These are phyloP conservation scores for Podila horticola DNA, from an alignment of 192 early-diverging fungal genomes.

Conservation along the genomic window DNA sequence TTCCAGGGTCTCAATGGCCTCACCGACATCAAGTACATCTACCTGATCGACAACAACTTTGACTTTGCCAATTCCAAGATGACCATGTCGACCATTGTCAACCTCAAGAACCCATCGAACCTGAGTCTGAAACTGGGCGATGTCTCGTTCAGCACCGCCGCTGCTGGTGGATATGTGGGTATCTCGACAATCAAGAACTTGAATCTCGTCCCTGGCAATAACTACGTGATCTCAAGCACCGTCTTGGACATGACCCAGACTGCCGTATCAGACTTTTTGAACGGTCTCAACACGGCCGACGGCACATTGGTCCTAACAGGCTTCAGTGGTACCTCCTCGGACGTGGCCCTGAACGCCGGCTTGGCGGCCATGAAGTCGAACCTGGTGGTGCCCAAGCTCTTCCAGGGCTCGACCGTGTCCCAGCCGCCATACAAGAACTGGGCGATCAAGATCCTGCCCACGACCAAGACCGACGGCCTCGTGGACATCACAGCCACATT, in stretches of 20 bases:
- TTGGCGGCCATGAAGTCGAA: constrained; percentile 7
- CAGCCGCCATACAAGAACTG: constrained; percentile 37
- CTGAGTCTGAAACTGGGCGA: constrained; percentile 30
- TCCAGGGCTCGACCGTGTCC: constrained; percentile 20
- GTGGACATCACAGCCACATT: constrained; percentile 31
- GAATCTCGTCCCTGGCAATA: constrained; percentile 24
- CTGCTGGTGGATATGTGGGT: constrained; percentile 9
- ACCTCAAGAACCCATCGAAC: constrained; percentile 26
- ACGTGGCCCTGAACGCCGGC: constrained; percentile 35
- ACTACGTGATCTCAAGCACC: constrained; percentile 26
- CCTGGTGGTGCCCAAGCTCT: constrained; percentile 12
- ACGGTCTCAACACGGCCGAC: not conserved
- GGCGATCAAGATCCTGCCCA: constrained; percentile 16
- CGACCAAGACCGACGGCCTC: not conserved
- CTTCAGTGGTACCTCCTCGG: constrained; percentile 1
- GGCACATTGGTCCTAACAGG: constrained; percentile 13
- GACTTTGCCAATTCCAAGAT: not conserved
- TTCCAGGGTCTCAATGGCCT: constrained; percentile 29
- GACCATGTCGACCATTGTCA: constrained; percentile 20
- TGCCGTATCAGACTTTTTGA: constrained; percentile 7
- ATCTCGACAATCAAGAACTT: constrained; percentile 23
- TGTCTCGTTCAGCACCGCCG: constrained; percentile 14
- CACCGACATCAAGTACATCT: constrained; percentile 21
- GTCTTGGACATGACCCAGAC: constrained; percentile 3
- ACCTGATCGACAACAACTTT: constrained; percentile 13